Conservation (phyloP, 805 yeast genomes). For the Metschnikowia gelsemii region DNA sequence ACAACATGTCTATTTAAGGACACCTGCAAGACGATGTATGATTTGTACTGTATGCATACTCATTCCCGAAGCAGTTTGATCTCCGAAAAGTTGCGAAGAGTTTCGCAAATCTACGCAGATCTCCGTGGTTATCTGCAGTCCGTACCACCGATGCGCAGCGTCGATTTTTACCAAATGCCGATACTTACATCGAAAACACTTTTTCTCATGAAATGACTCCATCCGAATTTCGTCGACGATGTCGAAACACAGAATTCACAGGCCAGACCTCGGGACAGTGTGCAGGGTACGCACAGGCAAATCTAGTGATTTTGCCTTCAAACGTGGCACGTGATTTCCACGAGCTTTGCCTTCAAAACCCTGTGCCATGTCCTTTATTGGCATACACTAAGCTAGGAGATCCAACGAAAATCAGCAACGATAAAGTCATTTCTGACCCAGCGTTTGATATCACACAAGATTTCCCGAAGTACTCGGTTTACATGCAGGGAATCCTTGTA, state of each 20-base stretch:
- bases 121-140: not conserved
- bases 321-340: slow-evolving; percentile 32
- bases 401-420: slow-evolving; percentile 16
- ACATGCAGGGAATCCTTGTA: slow-evolving; percentile 30
- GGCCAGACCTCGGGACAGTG: slow-evolving; percentile 19
- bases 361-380: slow-evolving; percentile 41
- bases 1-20: no score
- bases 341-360: slow-evolving; percentile 36
- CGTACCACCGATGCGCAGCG: not conserved
- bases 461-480: slow-evolving; percentile 36
- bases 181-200: not conserved
- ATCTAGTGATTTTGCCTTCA: slow-evolving; percentile 36
- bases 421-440: slow-evolving; percentile 4
- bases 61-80: not conserved
- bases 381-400: slow-evolving; percentile 28
- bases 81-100: no score
- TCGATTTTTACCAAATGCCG: not conserved
- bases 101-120: not conserved
- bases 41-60: not conserved
- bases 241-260: slow-evolving; percentile 2
- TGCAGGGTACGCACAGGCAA: slow-evolving; percentile 38
- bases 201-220: slow-evolving; percentile 6
- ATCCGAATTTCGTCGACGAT: slow-evolving; percentile 7
- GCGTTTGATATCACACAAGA: slow-evolving; percentile 34
- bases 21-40: not conserved